A percentile compares a stretch with the other conserved stretches of the same genome.
Conservation (phyloP, 768 basidiomycete species). For the Lactifluus pinguis region DNA sequence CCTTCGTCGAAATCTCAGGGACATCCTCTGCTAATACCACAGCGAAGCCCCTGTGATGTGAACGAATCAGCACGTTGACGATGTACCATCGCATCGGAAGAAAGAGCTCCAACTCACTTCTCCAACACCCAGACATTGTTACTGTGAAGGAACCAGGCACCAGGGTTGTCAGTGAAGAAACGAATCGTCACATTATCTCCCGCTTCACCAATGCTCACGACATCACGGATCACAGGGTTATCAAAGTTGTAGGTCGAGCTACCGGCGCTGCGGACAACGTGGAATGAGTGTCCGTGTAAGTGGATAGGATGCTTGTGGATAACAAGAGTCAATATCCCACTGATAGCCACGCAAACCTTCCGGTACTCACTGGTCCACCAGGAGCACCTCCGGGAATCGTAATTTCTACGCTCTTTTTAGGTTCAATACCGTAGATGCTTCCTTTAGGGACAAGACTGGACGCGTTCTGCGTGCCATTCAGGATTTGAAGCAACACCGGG, state of each 20-base stretch:
- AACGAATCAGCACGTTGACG: background rate
- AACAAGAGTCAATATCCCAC: background rate
- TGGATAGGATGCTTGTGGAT: background rate
- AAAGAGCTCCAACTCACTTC: background rate
- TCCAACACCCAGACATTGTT: conserved; percentile 24
- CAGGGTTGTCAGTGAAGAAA: conserved; percentile 15
- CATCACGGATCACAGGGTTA: conserved; percentile 40
- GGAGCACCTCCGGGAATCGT: conserved; percentile 1
- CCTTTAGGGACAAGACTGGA: conserved; percentile 40
- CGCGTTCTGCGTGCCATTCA: conserved; percentile 44
- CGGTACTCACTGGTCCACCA: background rate
- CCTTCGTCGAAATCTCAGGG: too few relatives aligned
- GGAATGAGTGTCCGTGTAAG: conserved; percentile 7
- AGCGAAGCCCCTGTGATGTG: background rate
- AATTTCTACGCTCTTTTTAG: conserved; percentile 39
- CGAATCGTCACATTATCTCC: conserved; percentile 20
- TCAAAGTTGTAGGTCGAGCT: conserved; percentile 11
- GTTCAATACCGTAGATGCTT: conserved; percentile 37
- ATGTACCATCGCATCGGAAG: too few relatives aligned
- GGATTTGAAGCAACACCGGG: conserved; percentile 49
- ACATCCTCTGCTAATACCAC: conserved; percentile 8
- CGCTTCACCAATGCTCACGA: conserved; percentile 22
- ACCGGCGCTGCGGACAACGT: conserved; percentile 14
- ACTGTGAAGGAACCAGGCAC: conserved; percentile 23
- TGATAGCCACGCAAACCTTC: background rate